These are phyloP conservation scores for Quercus dentata DNA, from an alignment of 306 rosid species.

Conservation along the genomic window DNA sequence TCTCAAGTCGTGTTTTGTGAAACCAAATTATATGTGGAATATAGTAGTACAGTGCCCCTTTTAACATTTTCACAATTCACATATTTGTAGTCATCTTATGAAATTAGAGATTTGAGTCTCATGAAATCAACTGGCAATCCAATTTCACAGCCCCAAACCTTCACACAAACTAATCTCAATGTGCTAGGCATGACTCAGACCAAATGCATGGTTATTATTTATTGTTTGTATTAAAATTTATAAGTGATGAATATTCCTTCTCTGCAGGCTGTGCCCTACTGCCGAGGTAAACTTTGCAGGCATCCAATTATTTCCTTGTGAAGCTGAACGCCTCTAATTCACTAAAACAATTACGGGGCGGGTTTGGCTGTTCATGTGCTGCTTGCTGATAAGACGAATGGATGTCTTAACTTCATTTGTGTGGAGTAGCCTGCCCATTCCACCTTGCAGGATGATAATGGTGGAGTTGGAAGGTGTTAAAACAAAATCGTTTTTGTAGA, in stretches of 20 bases:
- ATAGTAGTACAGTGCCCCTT: too few relatives aligned
- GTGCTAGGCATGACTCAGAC: background rate
- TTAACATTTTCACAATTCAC: background rate
- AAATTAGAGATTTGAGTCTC: background rate
- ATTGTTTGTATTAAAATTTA: background rate
- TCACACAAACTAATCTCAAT: background rate
- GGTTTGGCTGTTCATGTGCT: background rate
- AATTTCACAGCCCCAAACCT: background rate
- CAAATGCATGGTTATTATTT: background rate
- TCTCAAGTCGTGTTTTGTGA: background rate
- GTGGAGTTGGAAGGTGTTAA: background rate
- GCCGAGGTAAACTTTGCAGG: constrained; percentile 5
- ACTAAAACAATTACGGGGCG: background rate
- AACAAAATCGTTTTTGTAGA: background rate
- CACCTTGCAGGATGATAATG: background rate
- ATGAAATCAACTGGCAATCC: background rate
- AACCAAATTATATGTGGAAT: background rate
- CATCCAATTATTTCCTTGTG: background rate
- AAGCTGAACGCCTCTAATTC: background rate
- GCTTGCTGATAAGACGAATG: background rate
- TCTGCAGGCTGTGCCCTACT: background rate
- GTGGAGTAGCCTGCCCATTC: background rate
- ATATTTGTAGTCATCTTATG: background rate
- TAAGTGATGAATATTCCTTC: background rate
- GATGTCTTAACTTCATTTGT: background rate